Evolutionary conservation across 495 filamentous ascomycete species (phyloP).

Genomic region (Lindgomyces ingoldianus): DNA sequence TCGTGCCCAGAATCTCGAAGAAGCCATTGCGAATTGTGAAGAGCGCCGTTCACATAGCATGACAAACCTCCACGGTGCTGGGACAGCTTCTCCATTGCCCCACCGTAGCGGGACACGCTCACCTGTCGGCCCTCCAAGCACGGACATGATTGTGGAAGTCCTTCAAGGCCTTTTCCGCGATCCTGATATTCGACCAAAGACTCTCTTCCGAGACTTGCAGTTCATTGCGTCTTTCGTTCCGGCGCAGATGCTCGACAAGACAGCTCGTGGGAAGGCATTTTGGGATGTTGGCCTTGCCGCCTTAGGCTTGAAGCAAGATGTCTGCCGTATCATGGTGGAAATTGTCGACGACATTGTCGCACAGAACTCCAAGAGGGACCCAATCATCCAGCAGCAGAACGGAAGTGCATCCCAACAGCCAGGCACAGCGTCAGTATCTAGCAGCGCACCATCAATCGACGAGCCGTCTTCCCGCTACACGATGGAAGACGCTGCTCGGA

Average conservation of each 20-base stretch:
- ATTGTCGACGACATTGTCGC: slow-evolving; percentile 75
- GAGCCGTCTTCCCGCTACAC: slow-evolving; percentile 56
- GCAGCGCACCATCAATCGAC: slow-evolving; percentile 8
- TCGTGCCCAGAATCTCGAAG: slow-evolving; percentile 55
- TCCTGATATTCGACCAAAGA: slow-evolving; percentile 76
- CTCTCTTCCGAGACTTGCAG: slow-evolving; percentile 91
- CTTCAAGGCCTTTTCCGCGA: slow-evolving; percentile 79
- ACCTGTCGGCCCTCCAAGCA: slow-evolving; percentile 47
- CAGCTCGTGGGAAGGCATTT: slow-evolving; percentile 86
- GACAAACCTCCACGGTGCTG: slow-evolving; percentile 36
- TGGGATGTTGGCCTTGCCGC: slow-evolving; percentile 91
- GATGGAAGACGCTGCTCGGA: slow-evolving; percentile 82
- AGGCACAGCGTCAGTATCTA: neutral
- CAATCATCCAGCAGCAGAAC: slow-evolving; percentile 41
- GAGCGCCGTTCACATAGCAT: slow-evolving; percentile 64
- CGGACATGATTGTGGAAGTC: slow-evolving; percentile 76
- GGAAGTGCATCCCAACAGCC: neutral
- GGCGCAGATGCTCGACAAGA: slow-evolving; percentile 75
- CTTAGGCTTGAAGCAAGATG: slow-evolving; percentile 83
- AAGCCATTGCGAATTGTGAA: slow-evolving; percentile 67
- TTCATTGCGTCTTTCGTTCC: slow-evolving; percentile 94
- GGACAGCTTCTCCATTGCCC: slow-evolving; percentile 34
- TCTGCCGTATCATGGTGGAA: slow-evolving; percentile 86
- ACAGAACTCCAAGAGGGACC: slow-evolving; percentile 55
- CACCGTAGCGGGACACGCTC: slow-evolving; percentile 32